Conservation (phyloP, 305 asterid genomes). For the Coffea humblotiana region DNA sequence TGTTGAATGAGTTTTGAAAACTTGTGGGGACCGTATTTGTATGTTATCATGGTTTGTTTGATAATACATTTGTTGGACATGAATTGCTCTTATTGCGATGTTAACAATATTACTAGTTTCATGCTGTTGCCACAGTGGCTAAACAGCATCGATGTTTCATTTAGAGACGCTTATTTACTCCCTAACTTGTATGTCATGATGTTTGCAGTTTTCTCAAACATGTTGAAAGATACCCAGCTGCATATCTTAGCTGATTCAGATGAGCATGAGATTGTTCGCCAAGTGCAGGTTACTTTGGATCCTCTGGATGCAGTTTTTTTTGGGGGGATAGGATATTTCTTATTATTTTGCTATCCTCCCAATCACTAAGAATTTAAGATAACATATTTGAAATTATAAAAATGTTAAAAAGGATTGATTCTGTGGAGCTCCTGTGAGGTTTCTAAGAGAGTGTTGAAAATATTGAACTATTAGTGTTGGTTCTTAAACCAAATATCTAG, state of each 20-base stretch:
- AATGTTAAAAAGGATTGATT: neutral
- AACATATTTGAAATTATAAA: neutral
- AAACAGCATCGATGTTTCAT: neutral
- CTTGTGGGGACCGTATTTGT: neutral
- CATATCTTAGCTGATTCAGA: conserved; percentile 95
- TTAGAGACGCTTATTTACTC: neutral
- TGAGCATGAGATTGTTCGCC: conserved; percentile 88
- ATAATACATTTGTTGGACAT: neutral
- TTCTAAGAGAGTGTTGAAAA: neutral
- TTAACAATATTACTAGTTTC: neutral
- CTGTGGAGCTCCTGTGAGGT: neutral
- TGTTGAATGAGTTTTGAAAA: neutral
- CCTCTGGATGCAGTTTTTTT: neutral
- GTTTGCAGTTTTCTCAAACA: conserved; percentile 86
- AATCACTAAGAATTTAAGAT: neutral
- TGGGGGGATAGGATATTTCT: neutral
- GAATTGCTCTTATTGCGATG: no score
- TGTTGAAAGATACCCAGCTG: conserved; percentile 93
- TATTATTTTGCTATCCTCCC: neutral
- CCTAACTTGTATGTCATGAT: conserved; percentile 22
- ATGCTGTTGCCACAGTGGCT: neutral
- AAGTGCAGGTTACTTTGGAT: conserved; percentile 69
- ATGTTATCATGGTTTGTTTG: neutral
- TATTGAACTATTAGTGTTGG: neutral
- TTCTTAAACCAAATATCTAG: neutral